Evolutionary conservation across 345 rosid genomes (phyloP).

Genomic region (Dipteronia sinensis): DNA sequence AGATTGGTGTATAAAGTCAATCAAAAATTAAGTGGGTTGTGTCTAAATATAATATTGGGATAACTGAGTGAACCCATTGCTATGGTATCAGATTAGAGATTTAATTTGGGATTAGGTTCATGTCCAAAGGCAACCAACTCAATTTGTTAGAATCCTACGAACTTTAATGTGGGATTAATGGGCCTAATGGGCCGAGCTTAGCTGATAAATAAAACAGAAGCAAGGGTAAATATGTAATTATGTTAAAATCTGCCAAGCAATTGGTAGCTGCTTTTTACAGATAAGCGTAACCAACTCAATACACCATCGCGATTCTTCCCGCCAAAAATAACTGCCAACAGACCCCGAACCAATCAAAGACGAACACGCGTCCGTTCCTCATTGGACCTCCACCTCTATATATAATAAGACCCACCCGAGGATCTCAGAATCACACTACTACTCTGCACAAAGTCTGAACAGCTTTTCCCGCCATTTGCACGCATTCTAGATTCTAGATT

Average conservation of each 20-base stretch:
- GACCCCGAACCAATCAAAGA: neutral
- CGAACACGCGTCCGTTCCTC: neutral
- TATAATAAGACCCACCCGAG: neutral
- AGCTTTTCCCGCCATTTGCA: conserved; percentile 16
- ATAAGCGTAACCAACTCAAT: neutral
- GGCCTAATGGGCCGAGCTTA: neutral
- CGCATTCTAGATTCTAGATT: neutral
- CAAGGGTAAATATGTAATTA: neutral
- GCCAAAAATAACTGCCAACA: conserved; percentile 13
- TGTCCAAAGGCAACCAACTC: too few relatives aligned
- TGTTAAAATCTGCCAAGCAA: neutral
- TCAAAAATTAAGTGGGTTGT: neutral
- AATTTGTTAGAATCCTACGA: too few relatives aligned
- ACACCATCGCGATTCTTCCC: neutral
- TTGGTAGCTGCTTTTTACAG: neutral
- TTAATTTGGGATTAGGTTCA: too few relatives aligned
- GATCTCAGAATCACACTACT: neutral
- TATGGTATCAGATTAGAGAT: too few relatives aligned
- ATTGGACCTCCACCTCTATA: neutral
- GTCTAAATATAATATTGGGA: too few relatives aligned
- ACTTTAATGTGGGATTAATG: neutral
- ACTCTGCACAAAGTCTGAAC: neutral
- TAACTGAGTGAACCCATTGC: too few relatives aligned
- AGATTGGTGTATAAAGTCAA: neutral
- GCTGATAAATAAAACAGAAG: neutral